Evolutionary conservation across 495 filamentous ascomycete genomes (phyloP).

Genomic region (Parachaetomium inaequale): DNA sequence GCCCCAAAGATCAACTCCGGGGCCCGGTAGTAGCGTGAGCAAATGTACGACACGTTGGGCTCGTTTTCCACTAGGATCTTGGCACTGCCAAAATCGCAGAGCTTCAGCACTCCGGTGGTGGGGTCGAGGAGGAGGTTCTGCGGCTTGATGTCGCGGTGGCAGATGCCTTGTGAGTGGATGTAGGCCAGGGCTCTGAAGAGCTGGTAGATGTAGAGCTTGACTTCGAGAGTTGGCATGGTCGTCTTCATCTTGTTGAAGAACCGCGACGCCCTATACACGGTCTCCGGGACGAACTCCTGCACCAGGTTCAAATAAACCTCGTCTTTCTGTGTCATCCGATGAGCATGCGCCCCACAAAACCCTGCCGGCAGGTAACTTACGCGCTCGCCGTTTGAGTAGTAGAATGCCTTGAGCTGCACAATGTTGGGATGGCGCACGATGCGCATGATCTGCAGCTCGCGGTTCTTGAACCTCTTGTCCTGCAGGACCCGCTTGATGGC

Average conservation of each 20-base stretch:
- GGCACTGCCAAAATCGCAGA: slow-evolving; percentile 98
- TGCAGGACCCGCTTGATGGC: slow-evolving; percentile 98
- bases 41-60: slow-evolving; percentile 99
- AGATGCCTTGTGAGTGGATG: slow-evolving; percentile 99
- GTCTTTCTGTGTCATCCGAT: slow-evolving; percentile 68
- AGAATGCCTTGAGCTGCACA: slow-evolving; percentile 97
- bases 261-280: slow-evolving; percentile 94
- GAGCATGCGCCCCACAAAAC: slow-evolving; percentile 16
- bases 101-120: slow-evolving; percentile 83
- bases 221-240: slow-evolving; percentile 97
- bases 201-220: slow-evolving; percentile 99
- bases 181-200: slow-evolving; percentile 97
- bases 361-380: slow-evolving; percentile 51
- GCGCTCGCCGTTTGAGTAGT: slow-evolving; percentile 97
- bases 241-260: slow-evolving; percentile 99
- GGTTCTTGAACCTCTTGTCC: slow-evolving; percentile 99
- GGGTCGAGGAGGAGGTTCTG: slow-evolving; percentile 95
- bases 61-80: slow-evolving; percentile 99
- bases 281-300: slow-evolving; percentile 97
- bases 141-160: slow-evolving; percentile 98
- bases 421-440: slow-evolving; percentile 99
- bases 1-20: slow-evolving; percentile 98
- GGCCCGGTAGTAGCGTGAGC: slow-evolving; percentile 96
- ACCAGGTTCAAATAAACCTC: slow-evolving; percentile 99
- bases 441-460: slow-evolving; percentile 98